phyloP scores from a whole-genome alignment of 495 filamentous ascomycete genomes.

The Margaritispora aquatica region DNA sequence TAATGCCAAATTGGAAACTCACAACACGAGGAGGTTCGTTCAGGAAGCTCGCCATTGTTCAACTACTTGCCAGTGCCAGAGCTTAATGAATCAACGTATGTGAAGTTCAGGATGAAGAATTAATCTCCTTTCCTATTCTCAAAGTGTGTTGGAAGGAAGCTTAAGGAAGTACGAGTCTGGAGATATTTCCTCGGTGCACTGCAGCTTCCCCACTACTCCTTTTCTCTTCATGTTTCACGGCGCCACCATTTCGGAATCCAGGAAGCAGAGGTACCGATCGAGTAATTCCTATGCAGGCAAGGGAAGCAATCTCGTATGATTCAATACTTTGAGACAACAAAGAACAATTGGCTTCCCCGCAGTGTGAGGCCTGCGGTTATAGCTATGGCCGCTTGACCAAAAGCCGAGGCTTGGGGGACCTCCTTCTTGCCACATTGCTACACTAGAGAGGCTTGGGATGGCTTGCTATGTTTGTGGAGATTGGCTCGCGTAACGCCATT shows the following conservation, averaged over 20 bases:
- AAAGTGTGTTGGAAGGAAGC: not conserved
- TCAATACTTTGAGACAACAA: too few relatives aligned
- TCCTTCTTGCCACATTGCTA: too few relatives aligned
- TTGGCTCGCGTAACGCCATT: too few relatives aligned
- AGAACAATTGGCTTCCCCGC: not conserved
- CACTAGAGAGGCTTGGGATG: too few relatives aligned
- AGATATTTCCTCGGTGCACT: not conserved
- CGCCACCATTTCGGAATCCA: not conserved
- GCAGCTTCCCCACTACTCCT: not conserved
- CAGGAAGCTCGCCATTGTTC: conserved; percentile 10
- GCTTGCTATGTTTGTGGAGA: too few relatives aligned
- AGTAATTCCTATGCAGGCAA: not conserved
- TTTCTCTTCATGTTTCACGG: not conserved
- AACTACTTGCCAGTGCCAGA: not conserved
- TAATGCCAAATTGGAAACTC: too few relatives aligned
- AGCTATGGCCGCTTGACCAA: not conserved
- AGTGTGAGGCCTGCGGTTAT: not conserved
- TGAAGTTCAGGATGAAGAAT: not conserved
- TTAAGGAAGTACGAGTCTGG: not conserved
- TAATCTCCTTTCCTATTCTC: not conserved
- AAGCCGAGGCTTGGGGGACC: not conserved
- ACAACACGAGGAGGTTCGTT: conserved; percentile 7
- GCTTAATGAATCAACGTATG: not conserved
- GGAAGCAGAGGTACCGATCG: not conserved
- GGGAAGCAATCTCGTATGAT: too few relatives aligned